phyloP scores from a whole-genome alignment of 176 grass and related monocot genomes.

The Olyra latifolia region DNA sequence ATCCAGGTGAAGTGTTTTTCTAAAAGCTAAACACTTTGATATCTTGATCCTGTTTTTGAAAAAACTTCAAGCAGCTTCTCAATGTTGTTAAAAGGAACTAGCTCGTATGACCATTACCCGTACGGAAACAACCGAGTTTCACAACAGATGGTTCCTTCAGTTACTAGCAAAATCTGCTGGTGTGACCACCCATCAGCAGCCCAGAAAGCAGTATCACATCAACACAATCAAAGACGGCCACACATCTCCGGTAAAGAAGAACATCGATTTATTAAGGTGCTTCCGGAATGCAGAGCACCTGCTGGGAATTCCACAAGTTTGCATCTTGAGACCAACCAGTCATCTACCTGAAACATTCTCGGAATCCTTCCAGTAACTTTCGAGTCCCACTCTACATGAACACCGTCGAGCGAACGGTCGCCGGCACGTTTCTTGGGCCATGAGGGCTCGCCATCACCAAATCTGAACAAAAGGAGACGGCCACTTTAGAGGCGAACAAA shows the following conservation, averaged over 20 bases:
- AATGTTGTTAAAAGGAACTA: too few relatives aligned
- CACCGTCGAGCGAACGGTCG: not conserved
- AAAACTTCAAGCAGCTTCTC: too few relatives aligned
- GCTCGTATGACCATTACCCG: too few relatives aligned
- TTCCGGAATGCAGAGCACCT: slow-evolving; percentile 10
- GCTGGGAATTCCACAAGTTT: not conserved
- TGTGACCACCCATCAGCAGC: not conserved
- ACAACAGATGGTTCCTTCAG: not conserved
- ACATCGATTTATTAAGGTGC: not conserved
- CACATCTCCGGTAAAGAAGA: not conserved
- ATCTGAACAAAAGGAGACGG: not conserved
- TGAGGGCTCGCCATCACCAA: not conserved
- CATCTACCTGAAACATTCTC: not conserved
- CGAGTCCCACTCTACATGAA: slow-evolving; percentile 25
- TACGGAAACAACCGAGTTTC: too few relatives aligned
- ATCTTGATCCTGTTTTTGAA: too few relatives aligned
- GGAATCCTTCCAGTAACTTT: slow-evolving; percentile 10
- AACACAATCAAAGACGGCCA: slow-evolving; percentile 1
- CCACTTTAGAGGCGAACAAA: slow-evolving; percentile 1
- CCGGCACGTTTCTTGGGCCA: slow-evolving; percentile 1
- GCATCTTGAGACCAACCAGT: slow-evolving; percentile 1
- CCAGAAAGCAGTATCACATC: not conserved
- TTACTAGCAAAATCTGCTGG: not conserved
- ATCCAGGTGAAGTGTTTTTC: too few relatives aligned
- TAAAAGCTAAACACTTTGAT: too few relatives aligned